phyloP scores from a whole-genome alignment of 2,329 filamentous ascomycete species.

The Epichloe festucae region DNA sequence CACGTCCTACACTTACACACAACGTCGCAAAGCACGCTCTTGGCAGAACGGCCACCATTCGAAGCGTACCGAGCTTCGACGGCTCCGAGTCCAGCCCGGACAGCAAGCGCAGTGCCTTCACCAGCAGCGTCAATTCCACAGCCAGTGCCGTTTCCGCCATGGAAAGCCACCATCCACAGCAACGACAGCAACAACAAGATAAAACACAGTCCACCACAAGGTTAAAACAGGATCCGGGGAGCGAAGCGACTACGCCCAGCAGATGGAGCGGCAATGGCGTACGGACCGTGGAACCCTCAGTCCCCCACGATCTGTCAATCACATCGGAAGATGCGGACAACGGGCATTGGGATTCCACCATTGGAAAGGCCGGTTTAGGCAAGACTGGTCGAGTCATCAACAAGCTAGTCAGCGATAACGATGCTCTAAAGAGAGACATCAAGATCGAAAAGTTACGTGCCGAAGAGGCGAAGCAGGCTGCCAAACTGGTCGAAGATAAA shows the following conservation, averaged over 20 bases:
- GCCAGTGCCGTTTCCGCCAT: constrained; percentile 33
- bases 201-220: constrained; percentile 22
- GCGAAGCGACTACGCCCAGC: constrained; percentile 13
- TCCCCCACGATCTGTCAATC: constrained; percentile 15
- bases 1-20: constrained; percentile 7
- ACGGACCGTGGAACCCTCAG: constrained; percentile 18
- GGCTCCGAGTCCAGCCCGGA: constrained; percentile 32
- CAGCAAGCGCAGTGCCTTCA: constrained; percentile 38
- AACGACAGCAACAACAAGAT: constrained; percentile 10
- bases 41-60: constrained; percentile 34
- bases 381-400: constrained; percentile 74
- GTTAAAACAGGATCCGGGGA: constrained; percentile 20
- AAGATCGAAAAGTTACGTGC: constrained; percentile 51
- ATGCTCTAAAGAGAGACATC: constrained; percentile 61
- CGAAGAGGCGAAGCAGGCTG: constrained; percentile 58
- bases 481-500: constrained; percentile 56
- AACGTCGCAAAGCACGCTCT: constrained; percentile 20
- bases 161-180: constrained; percentile 16
- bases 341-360: constrained; percentile 49
- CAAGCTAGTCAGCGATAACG: constrained; percentile 67
- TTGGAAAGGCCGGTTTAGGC: constrained; percentile 56
- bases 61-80: constrained; percentile 44
- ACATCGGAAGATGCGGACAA: constrained; percentile 22
- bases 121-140: constrained; percentile 43
- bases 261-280: constrained; percentile 20